A percentile compares a stretch with the other conserved stretches of the same genome.
Evolutionary conservation across 176 grass and related monocot species (phyloP).

Genomic region (Musa schizocarpa): DNA sequence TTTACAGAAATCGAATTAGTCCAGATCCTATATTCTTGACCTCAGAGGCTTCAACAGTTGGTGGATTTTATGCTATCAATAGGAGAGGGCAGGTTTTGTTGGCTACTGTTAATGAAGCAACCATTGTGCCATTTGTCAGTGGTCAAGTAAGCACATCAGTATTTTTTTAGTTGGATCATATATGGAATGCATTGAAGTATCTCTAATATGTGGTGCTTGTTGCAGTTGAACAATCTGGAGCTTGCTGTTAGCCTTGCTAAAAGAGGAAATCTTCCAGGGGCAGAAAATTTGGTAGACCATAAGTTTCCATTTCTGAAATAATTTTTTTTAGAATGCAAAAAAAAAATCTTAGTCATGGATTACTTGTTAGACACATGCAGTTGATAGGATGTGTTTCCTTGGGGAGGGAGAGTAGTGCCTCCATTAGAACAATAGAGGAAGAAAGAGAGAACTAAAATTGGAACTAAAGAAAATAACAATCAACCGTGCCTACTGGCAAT

Average conservation of each 20-base stretch:
- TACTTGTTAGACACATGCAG: too few species aligned
- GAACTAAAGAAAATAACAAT: too few species aligned
- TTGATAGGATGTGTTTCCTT: too few species aligned
- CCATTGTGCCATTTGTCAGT: conserved; percentile 78
- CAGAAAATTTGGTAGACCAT: conserved; percentile 76
- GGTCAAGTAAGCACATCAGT: conserved; percentile 53
- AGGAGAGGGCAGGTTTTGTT: conserved; percentile 91
- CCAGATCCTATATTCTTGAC: conserved; percentile 98
- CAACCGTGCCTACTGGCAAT: too few species aligned
- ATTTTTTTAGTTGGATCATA: conserved; percentile 1
- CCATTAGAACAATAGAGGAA: too few species aligned
- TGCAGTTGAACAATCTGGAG: conserved; percentile 91
- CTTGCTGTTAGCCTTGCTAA: conserved; percentile 97
- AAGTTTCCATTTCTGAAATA: background rate
- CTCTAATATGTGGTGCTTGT: background rate
- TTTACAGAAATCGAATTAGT: conserved; percentile 99
- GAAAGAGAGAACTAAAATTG: too few species aligned
- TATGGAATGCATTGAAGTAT: too few species aligned
- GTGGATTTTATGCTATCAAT: conserved; percentile 97
- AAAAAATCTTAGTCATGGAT: too few species aligned
- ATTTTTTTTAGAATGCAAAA: too few species aligned
- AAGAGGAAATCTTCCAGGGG: conserved; percentile 95
- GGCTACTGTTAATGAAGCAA: conserved; percentile 92
- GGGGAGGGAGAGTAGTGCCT: too few species aligned
- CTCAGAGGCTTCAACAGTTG: conserved; percentile 62